Base-by-base conservation (phyloP, 768 basidiomycete species). In the Boletus rubescentipes region DNA sequence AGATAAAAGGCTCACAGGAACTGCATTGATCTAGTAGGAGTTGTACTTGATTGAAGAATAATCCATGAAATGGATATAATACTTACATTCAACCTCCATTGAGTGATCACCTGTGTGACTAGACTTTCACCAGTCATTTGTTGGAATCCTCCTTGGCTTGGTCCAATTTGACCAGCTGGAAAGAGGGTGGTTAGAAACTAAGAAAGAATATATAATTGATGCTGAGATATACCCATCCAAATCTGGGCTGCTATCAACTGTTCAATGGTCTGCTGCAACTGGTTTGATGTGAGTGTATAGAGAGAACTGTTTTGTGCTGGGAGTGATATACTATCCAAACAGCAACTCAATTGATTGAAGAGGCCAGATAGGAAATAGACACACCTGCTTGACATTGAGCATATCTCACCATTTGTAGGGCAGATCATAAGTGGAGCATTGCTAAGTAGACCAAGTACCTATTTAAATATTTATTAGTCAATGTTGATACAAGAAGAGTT, bases 71-170 rank as follows among this genome's bases (percentile, higher is more conserved):
- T 5, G 5, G 14, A 23, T 9, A 0, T 11, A 11, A 4, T 5
- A 23, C 61, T 51, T 11, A 62, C 61, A 55, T 62, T 51, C 20
- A 62, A 26, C 20, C 57, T 53, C 57, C 46, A 59, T 32, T 46
- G 5, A 30, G 40, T 54, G 5, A 39, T n/a, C 20, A 46, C 42
- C 7, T 63, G 52, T 11, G 39, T 51, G 3, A 60, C 57, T 39
- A 26, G 40, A n/a, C 43, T 52, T 29, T 35, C 31, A 29, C 50
- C 49, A 10, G 2, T 3, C 8, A 10, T 18, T 5, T 40, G 15
- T 9, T 63, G 38, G 46, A 59, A 55, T 15, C 57, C 61, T n/a
- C 52, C 50, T 11, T 40, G 26, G 3, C 0, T 15, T 40, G 44
- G 9, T 9, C 57, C 61, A 1, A 55, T 1, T 23, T 59, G 49